phyloP scores from a whole-genome alignment of 1,139 yeast genomes.

The Starmera stellimalicola region DNA sequence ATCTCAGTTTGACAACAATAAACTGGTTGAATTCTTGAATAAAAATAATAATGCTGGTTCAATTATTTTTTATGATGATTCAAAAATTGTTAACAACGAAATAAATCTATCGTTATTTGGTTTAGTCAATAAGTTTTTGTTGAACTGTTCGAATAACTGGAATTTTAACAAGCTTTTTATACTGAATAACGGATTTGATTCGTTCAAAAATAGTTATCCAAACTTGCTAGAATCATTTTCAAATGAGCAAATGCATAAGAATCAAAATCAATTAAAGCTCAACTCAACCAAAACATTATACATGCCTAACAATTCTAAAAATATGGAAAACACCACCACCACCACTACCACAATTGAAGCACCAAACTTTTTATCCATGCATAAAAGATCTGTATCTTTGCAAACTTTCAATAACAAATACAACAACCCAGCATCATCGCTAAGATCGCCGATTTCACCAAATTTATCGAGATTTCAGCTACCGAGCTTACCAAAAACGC shows the following conservation, averaged over 20 bases:
- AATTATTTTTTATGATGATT: constrained; percentile 26
- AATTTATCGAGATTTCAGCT: constrained; percentile 28
- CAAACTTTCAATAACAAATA: constrained; percentile 5
- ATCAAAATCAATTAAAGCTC: constrained; percentile 6
- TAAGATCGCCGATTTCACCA: constrained; percentile 22
- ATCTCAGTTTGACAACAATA: constrained; percentile 26
- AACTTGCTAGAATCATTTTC: constrained; percentile 10
- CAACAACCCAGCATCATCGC: constrained; percentile 7
- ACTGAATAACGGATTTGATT: constrained; percentile 26
- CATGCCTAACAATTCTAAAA: constrained; percentile 1
- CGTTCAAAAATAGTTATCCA: constrained; percentile 21
- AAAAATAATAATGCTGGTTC: constrained; percentile 10
- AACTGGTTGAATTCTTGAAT: constrained; percentile 15
- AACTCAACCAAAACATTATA: constrained; percentile 2
- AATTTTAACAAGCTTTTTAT: constrained; percentile 25
- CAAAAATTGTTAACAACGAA: constrained; percentile 17
- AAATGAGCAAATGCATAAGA: constrained; percentile 5
- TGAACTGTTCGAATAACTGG: constrained; percentile 20
- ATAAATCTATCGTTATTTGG: constrained; percentile 34
- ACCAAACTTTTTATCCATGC: constrained; percentile 4
- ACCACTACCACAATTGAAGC: constrained; percentile 3
- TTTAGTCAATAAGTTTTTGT: constrained; percentile 38
- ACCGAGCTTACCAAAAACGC: constrained; percentile 19
- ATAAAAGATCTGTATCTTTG: constrained; percentile 13
- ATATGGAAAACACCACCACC: constrained; percentile 1